These are phyloP conservation scores for Exophiala sideris DNA, from an alignment of 2,329 filamentous ascomycete genomes.

Conservation along the genomic window DNA sequence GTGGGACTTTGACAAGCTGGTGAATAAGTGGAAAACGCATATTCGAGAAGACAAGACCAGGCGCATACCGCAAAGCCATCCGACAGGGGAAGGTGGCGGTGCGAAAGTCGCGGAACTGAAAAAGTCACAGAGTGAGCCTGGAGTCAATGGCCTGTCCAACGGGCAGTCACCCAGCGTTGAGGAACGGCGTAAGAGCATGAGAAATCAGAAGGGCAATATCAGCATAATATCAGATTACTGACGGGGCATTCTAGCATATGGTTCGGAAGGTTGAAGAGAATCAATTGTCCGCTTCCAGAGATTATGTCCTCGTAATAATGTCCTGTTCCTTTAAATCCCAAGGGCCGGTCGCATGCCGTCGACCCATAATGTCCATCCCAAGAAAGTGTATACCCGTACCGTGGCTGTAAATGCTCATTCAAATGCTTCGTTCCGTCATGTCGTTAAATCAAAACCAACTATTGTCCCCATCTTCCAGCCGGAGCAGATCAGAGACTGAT, in stretches of 20 bases:
- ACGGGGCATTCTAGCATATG: not conserved
- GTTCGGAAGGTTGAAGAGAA: not conserved
- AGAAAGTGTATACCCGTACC: not conserved
- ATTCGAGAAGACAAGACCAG: constrained; percentile 33
- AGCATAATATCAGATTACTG: constrained; percentile 24
- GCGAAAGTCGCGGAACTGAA: constrained; percentile 12
- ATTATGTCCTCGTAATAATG: not conserved
- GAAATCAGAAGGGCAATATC: constrained; percentile 21
- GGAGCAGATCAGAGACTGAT: constrained; percentile 15
- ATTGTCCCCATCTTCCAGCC: constrained; percentile 17
- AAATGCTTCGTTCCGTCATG: constrained; percentile 2
- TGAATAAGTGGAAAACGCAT: constrained; percentile 48
- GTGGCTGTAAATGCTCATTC: not conserved
- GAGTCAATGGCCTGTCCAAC: constrained; percentile 10
- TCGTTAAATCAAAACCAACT: constrained; percentile 23
- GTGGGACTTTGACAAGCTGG: constrained; percentile 49
- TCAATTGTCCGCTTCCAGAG: not conserved
- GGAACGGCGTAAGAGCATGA: constrained; percentile 11
- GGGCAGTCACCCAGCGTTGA: constrained; percentile 13
- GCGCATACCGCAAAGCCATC: constrained; percentile 8
- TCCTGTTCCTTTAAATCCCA: not conserved
- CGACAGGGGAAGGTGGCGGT: not conserved
- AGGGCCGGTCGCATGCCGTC: not conserved
- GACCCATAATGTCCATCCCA: not conserved
- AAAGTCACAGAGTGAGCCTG: constrained; percentile 18